A percentile compares a stretch with the other conserved stretches of the same genome.
phyloP scores from a whole-genome alignment of 768 basidiomycete species.

The Cubamyces lactineus region DNA sequence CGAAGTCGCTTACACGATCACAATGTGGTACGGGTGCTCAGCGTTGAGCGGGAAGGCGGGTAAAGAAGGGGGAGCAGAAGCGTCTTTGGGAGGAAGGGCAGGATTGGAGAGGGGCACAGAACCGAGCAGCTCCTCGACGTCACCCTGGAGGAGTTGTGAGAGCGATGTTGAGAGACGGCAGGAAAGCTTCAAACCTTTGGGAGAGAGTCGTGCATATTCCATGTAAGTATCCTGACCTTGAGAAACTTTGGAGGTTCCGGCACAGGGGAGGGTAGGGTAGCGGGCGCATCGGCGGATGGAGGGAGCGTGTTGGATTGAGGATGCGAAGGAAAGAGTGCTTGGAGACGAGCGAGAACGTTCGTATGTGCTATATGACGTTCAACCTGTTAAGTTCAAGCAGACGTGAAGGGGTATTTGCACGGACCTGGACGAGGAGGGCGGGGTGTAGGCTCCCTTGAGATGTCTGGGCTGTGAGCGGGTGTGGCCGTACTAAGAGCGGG shows the following conservation, averaged over 20 bases:
- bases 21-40: conserved; percentile 72
- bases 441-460: conserved; percentile 18
- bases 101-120: conserved; percentile 48
- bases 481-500: conserved; percentile 4
- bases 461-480: conserved; percentile 10
- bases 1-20: conserved; percentile 66
- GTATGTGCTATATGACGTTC: conserved; percentile 7
- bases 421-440: conserved; percentile 13
- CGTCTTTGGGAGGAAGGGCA: conserved; percentile 23
- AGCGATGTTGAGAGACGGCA: background rate
- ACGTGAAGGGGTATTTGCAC: background rate
- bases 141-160: conserved; percentile 52
- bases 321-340: conserved; percentile 51
- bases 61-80: conserved; percentile 37
- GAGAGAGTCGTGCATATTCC: conserved; percentile 87
- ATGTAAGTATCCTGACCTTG: conserved; percentile 72
- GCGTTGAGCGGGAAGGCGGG: conserved; percentile 54
- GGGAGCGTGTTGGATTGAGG: conserved; percentile 25
- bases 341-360: conserved; percentile 51
- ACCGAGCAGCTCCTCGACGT: conserved; percentile 73
- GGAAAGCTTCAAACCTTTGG: conserved; percentile 58
- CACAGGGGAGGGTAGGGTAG: conserved; percentile 29
- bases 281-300: conserved; percentile 26
- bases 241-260: conserved; percentile 46
- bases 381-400: background rate